phyloP scores from a whole-genome alignment of 2,329 filamentous ascomycete species.

The Tolypocladium tropicale region DNA sequence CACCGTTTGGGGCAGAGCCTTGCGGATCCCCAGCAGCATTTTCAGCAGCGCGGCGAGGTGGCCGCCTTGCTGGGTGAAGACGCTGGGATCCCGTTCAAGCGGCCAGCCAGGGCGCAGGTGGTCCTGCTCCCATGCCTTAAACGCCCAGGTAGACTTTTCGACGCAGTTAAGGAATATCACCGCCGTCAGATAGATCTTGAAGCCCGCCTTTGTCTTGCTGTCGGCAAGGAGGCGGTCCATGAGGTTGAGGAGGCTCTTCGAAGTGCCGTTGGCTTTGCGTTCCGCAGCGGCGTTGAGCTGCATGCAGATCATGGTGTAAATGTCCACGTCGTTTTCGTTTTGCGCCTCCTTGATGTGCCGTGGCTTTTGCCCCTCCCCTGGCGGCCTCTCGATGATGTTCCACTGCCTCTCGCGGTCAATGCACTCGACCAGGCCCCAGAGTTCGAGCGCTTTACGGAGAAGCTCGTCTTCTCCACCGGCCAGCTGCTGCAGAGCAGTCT shows the following conservation, averaged over 20 bases:
- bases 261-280: constrained; percentile 50
- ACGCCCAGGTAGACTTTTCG: constrained; percentile 59
- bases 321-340: constrained; percentile 39
- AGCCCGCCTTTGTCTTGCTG: constrained; percentile 48
- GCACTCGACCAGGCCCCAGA: constrained; percentile 56
- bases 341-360: constrained; percentile 38
- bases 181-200: constrained; percentile 51
- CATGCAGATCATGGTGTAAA: constrained; percentile 51
- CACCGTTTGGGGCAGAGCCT: constrained; percentile 44
- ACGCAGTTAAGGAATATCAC: constrained; percentile 55
- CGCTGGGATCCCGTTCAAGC: constrained; percentile 42
- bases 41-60: constrained; percentile 47
- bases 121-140: constrained; percentile 57
- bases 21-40: constrained; percentile 52
- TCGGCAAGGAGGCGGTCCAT: constrained; percentile 53
- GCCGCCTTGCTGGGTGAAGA: constrained; percentile 49
- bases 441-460: constrained; percentile 47
- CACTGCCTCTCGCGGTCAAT: constrained; percentile 55
- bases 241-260: constrained; percentile 45
- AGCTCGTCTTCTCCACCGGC: constrained; percentile 42
- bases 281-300: constrained; percentile 57
- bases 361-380: constrained; percentile 27
- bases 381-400: constrained; percentile 41
- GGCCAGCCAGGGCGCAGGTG: constrained; percentile 51
- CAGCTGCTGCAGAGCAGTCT: constrained; percentile 36